phyloP scores from a whole-genome alignment of 176 grass and related monocot species.

The Oryza meridionalis region DNA sequence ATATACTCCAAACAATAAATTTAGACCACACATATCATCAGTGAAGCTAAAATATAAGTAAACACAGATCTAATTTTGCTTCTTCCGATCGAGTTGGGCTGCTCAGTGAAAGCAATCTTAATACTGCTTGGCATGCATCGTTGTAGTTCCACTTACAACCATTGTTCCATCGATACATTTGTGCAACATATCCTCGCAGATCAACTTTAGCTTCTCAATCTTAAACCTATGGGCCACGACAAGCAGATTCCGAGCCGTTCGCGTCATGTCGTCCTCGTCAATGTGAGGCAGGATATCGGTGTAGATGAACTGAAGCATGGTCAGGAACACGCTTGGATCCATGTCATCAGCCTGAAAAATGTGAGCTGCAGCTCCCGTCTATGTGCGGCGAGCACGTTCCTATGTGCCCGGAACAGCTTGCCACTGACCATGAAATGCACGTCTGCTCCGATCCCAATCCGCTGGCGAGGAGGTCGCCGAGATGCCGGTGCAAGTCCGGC shows the following conservation, averaged over 20 bases:
- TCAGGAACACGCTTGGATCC: conserved; percentile 31
- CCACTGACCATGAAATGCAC: conserved; percentile 29
- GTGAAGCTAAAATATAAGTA: too few relatives aligned
- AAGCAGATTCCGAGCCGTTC: conserved; percentile 37
- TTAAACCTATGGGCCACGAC: too few relatives aligned
- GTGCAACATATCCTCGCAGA: too few relatives aligned
- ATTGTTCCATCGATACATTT: too few relatives aligned
- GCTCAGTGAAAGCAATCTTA: too few relatives aligned
- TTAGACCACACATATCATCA: too few relatives aligned
- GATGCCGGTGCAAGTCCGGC: conserved; percentile 17
- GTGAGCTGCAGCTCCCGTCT: neutral
- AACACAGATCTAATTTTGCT: too few relatives aligned
- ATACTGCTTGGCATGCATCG: too few relatives aligned
- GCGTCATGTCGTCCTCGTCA: neutral
- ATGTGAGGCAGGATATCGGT: conserved; percentile 35
- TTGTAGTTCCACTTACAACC: too few relatives aligned
- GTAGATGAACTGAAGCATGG: conserved; percentile 46
- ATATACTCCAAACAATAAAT: too few relatives aligned
- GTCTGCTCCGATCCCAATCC: conserved; percentile 32
- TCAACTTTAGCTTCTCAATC: too few relatives aligned
- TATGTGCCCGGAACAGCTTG: conserved; percentile 37
- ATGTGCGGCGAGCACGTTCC: conserved; percentile 9
- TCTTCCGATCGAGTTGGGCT: too few relatives aligned
- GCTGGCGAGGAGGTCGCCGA: neutral
- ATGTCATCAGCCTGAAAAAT: conserved; percentile 22